Evolutionary conservation across 148 eudicot genomes (phyloP).

Genomic region (Fallopia convolvulus): DNA sequence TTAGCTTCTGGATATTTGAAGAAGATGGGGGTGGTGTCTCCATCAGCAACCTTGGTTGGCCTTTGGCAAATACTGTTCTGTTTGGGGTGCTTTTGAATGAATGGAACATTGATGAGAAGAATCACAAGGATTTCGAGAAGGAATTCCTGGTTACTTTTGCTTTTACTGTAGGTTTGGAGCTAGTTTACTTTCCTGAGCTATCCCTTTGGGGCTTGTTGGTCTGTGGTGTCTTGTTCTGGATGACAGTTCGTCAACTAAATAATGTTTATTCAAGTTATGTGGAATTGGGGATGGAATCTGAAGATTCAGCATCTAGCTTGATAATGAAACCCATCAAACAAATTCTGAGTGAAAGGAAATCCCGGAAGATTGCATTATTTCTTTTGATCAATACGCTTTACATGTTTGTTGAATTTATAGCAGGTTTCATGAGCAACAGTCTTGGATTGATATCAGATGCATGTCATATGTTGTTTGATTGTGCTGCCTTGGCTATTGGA

Average conservation of each 20-base stretch:
- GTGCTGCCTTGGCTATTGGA: constrained; percentile 96
- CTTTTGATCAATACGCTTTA: constrained; percentile 86
- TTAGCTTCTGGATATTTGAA: constrained; percentile 78
- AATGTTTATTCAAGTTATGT: constrained; percentile 36
- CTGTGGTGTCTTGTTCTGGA: constrained; percentile 67
- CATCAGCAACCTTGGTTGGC: constrained; percentile 64
- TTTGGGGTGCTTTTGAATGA: constrained; percentile 95
- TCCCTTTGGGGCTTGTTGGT: constrained; percentile 90
- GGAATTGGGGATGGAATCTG: constrained; percentile 62
- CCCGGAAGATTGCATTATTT: constrained; percentile 94
- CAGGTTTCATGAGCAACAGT: constrained; percentile 96
- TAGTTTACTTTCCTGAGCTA: constrained; percentile 88
- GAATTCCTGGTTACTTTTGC: constrained; percentile 77
- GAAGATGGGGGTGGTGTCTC: constrained; percentile 72
- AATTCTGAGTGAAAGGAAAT: constrained; percentile 82
- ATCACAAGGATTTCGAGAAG: constrained; percentile 59
- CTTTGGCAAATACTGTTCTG: constrained; percentile 76
- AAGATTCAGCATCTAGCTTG: constrained; percentile 42
- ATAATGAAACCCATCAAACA: constrained; percentile 80
- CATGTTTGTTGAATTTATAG: constrained; percentile 93
- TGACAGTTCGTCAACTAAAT: constrained; percentile 60
- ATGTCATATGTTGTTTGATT: constrained; percentile 97
- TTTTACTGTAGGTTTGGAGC: constrained; percentile 68
- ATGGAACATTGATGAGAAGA: constrained; percentile 62
- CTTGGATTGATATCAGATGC: constrained; percentile 98